Conservation (phyloP, 805 yeast genomes). For the Candida boidinii region DNA sequence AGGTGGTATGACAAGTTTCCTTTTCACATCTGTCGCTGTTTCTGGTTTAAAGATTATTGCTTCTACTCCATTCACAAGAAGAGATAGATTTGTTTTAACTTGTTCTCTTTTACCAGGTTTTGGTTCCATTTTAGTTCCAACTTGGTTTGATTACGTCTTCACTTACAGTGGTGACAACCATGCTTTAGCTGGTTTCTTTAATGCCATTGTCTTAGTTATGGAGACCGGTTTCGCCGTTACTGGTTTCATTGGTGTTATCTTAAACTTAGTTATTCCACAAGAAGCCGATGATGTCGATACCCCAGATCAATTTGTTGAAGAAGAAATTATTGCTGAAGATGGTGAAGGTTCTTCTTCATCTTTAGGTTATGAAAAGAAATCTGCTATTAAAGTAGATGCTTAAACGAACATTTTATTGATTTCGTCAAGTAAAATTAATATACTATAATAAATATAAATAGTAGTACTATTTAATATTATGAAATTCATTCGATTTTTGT, state of each 20-base stretch:
- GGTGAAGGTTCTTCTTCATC: constrained; percentile 2
- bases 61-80: constrained; percentile 44
- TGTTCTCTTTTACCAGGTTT: constrained; percentile 44
- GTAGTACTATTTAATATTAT: no score
- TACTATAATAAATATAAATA: no score
- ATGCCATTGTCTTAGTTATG: constrained; percentile 47
- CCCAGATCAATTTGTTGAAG: constrained; percentile 30
- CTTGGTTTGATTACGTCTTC: constrained; percentile 42
- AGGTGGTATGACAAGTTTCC: constrained; percentile 75
- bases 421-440: no score
- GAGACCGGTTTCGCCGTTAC: constrained; percentile 51
- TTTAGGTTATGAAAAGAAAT: background rate
- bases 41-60: constrained; percentile 51
- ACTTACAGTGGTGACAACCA: constrained; percentile 39
- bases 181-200: constrained; percentile 36
- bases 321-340: constrained; percentile 7
- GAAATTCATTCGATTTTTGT: no score
- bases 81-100: constrained; percentile 48
- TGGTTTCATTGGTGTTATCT: constrained; percentile 43
- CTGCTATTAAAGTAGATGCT: background rate
- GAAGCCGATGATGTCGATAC: constrained; percentile 39
- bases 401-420: no score
- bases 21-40: constrained; percentile 48
- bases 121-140: constrained; percentile 37
- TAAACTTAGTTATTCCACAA: constrained; percentile 41